A percentile compares a stretch with the other conserved stretches of the same genome.
Conservation (phyloP, 768 basidiomycete genomes). For the Leccinum ochraceum region DNA sequence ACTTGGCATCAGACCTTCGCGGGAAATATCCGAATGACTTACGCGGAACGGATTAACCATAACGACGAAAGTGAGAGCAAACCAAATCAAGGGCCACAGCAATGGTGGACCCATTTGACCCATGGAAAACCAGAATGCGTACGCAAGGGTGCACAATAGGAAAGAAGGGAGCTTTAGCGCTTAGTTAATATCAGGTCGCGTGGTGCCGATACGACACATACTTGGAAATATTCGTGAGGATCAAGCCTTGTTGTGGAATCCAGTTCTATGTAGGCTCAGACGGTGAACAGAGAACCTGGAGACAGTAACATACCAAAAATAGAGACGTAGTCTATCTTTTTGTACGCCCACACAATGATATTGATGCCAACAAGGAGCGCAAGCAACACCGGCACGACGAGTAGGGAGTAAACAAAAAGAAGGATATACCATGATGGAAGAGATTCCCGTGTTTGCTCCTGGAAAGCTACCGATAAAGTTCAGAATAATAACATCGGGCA, state of each 20-base stretch:
- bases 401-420: constrained; percentile 73
- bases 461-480: constrained; percentile 46
- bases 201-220: constrained; percentile 29
- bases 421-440: constrained; percentile 74
- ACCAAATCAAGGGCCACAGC: constrained; percentile 81
- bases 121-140: constrained; percentile 86
- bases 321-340: constrained; percentile 89
- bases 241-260: constrained; percentile 73
- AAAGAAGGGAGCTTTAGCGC: constrained; percentile 68
- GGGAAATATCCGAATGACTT: constrained; percentile 5
- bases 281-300: not conserved
- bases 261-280: constrained; percentile 47
- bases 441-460: constrained; percentile 44
- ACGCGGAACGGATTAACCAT: constrained; percentile 78
- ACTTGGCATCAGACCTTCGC: not conserved
- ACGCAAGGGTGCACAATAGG: constrained; percentile 67
- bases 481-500: not conserved
- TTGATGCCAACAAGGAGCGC: constrained; percentile 79
- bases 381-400: constrained; percentile 76
- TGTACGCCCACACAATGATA: constrained; percentile 68
- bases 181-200: not conserved
- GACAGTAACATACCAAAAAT: constrained; percentile 67
- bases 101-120: constrained; percentile 64
- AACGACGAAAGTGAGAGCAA: constrained; percentile 57
- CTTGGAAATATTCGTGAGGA: constrained; percentile 74